Base-by-base conservation (phyloP, 2,329 filamentous ascomycete genomes). In the Orbilia quercus region DNA sequence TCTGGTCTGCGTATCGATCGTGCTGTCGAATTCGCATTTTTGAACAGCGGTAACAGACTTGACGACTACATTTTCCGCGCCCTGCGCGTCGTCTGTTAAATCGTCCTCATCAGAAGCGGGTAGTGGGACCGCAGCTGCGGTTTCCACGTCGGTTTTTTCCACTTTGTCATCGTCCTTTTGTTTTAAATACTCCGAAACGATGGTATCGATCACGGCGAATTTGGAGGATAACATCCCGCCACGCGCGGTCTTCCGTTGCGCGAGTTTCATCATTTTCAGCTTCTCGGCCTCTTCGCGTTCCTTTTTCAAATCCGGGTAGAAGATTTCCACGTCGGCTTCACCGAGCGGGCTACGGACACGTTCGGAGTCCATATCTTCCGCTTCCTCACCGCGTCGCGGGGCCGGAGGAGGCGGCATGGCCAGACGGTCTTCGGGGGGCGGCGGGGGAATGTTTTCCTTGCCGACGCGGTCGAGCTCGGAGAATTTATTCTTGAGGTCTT, bases 371-470 rank as follows among this genome's bases (percentile, higher is more conserved):
- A 73, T 73, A 31, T 55, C 57, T 28, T 71, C 65, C 6, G 47
- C 36, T 5, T 25, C 18, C 11, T 65, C 47, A 2, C 47, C 55
- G n/a, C 54, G n/a, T 31, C 60, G 28, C 2, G 60, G 60, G 9
- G 38, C 9, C 2, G 59, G 51, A 9, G 69, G 69, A 20, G 69
- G 69, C n/a, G 69, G 69, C 69, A 73, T 73, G 36, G 55, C 66
- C 54, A 74, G 45, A 70, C 57, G 34, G 72, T 59, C 65, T 75
- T 76, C 22, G 38, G 65, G 36, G 67, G 64, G 58, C 54, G 70
- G 80, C 1, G 94, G 94, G 2, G 94, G 91, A 16, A 96, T 88
- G 79, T 99, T 99, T 83, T 99, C 94, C 84, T 99, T 99, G 85
- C 76, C 91, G 86, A 31, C 80, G 79, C 73, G 66, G 82, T 84